Percentiles rank a stretch among this genome's conserved stretches.
Conservation (phyloP, 2,329 filamentous ascomycete genomes). For the Harringtonia aguacate region DNA sequence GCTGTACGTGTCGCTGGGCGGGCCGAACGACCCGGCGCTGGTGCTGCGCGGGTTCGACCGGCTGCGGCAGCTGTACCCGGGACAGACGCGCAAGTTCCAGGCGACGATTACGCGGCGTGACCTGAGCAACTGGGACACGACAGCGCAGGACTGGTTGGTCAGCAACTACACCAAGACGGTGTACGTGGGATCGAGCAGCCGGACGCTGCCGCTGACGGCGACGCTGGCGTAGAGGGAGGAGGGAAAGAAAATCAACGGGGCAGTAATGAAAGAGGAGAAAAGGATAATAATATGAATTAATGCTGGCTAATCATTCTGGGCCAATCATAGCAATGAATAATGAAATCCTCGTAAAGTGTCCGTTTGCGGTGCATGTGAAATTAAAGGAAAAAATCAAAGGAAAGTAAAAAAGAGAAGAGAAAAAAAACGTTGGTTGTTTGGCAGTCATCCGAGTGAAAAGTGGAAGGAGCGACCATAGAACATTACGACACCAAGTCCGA, state of each 20-base stretch:
- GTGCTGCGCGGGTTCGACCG: conserved; percentile 75
- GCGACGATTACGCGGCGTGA: conserved; percentile 68
- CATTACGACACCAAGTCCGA: too few species aligned
- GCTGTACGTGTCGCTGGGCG: conserved; percentile 73
- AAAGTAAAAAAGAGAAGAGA: neutral
- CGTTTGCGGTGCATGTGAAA: too few species aligned
- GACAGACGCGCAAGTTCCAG: conserved; percentile 54
- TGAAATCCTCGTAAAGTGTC: too few species aligned
- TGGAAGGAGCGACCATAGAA: too few species aligned
- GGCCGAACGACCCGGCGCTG: conserved; percentile 54
- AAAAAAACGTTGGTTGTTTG: too few species aligned
- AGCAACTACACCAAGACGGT: conserved; percentile 39
- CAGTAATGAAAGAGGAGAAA: too few species aligned
- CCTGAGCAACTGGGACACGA: conserved; percentile 76
- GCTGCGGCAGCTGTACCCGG: conserved; percentile 53
- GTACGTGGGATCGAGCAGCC: conserved; percentile 43
- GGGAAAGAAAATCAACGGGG: too few species aligned
- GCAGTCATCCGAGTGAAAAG: too few species aligned
- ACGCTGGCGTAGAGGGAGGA: too few species aligned
- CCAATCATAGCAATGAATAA: too few species aligned
- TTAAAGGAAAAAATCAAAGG: neutral
- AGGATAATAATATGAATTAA: too few species aligned
- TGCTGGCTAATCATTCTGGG: too few species aligned
- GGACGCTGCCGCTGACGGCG: conserved; percentile 37
- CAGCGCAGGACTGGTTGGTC: conserved; percentile 75